Base-by-base conservation (phyloP, 208 protist species). In the Acanthamoeba triangularis region DNA sequence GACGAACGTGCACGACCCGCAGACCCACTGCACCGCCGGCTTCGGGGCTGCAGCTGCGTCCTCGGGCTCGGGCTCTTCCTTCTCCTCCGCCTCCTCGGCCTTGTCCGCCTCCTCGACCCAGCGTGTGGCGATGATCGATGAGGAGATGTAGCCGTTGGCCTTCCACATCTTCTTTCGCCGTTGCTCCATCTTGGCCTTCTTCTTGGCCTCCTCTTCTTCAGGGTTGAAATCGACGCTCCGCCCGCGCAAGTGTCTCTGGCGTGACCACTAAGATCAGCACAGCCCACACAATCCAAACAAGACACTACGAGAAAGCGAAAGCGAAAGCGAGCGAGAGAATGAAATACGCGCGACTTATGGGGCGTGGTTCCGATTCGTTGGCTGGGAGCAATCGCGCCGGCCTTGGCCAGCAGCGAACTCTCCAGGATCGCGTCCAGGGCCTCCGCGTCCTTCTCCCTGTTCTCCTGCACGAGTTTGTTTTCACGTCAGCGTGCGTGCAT, bases 61-160 rank as follows among this genome's bases (percentile, higher is more conserved):
- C 65, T 30, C 8, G 14, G 65, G 3, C 20, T 41, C 69, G n/a
- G n/a, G n/a, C 14, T 78, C 69, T n/a, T n/a, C n/a, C 37, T 78
- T 33, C 10, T 78, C 30, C n/a, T 41, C 35, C 8, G 4, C 30
- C 4, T 78, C 69, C 23, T 25, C 30, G 10, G 33, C 23, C 18
- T 78, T n/a, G 59, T 23, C 59, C 23, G 59, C 16, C 18, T 49
- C 74, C 20, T 84, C 74, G 44, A 84, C 16, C 74, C 74, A 84
- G 28, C 37, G 74, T 7, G 74, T 84, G 41, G 74, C 74, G 44
- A 84, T 84, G 56, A 90, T 90, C 3, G 82, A 90, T 30, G 82
- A 69, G 10, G 82, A 90, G 25, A 67, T 90, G 54, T 90, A 90
- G 52, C 41, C 41, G 54, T 90, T 90, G 82, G 82, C 82, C 30